Base-by-base conservation (phyloP, 768 basidiomycete genomes). In the Boletus rubropictus region DNA sequence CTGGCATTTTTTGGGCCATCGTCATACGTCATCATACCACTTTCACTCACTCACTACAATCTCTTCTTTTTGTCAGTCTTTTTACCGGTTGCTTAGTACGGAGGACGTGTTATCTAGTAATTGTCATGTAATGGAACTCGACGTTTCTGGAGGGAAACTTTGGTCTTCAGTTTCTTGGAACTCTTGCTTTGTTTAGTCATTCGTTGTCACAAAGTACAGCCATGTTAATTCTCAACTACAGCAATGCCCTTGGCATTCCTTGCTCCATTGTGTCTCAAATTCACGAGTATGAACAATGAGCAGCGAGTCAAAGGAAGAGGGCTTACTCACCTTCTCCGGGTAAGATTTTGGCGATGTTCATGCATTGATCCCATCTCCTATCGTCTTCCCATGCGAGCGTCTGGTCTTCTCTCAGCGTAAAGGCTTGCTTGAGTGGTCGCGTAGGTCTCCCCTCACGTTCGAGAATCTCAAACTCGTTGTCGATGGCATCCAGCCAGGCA, bases 321-420 rank as follows among this genome's bases (percentile, higher is more conserved):
- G n/a, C 21, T 28, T 1, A 43, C 41, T 7, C 22, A 53, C 49
- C 48, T 55, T 64, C 57, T 22, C 59, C 51, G 17, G 56, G 56
- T 18, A 76, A 46, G 7, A 66, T 54, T 40, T 54, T 56, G n/a
- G 54, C 59, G 39, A 73, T 39, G 22, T 58, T 50, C 72, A 79
- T 77, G 20, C 78, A 45, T 15, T 67, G 61, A 20, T 78, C 71
- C 80, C 82, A 89, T 38, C 66, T 65, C 38, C 51, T 54, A 56
- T 88, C 85, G 22, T 67, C 56, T 32, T 60, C 66, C 84, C 86
- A 88, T 8, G 51, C 63, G 15, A 86, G 77, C 8, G 55, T 62
- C 39, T 68, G 71, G 53, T 83, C 77, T 41, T 72, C 71, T 35
- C 67, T 69, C 51, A 88, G 61, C 0, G 73, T 74, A 35, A 87